phyloP scores from a whole-genome alignment of 2,329 filamentous ascomycete species.

The Cercospora berteroae region DNA sequence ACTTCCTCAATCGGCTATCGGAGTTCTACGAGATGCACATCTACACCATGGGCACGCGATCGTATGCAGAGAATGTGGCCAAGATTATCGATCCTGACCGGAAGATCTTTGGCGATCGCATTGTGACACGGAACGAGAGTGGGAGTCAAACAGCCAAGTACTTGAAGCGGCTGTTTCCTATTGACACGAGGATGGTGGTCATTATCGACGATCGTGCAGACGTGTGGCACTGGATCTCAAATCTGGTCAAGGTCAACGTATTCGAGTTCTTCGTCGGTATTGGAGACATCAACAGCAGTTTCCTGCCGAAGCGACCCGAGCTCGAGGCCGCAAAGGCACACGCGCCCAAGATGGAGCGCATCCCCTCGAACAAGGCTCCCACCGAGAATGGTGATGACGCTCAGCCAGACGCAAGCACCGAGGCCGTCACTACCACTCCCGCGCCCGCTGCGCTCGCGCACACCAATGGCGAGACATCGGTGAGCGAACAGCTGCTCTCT shows the following conservation, averaged over 20 bases:
- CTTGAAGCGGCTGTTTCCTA: slow-evolving; percentile 85
- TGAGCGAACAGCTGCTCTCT: slow-evolving; percentile 71
- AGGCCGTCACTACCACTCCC: slow-evolving; percentile 12
- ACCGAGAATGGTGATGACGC: slow-evolving; percentile 11
- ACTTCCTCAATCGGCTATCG: slow-evolving; percentile 76
- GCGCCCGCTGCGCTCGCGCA: slow-evolving; percentile 16
- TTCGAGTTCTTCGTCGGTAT: slow-evolving; percentile 99
- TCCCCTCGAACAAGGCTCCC: slow-evolving; percentile 18
- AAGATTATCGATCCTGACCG: slow-evolving; percentile 88
- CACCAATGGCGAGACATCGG: slow-evolving; percentile 51
- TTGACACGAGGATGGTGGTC: slow-evolving; percentile 98
- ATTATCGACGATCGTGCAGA: slow-evolving; percentile 97
- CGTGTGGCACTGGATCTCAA: slow-evolving; percentile 90
- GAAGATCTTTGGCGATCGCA: slow-evolving; percentile 87
- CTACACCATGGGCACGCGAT: slow-evolving; percentile 97
- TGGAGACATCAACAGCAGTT: slow-evolving; percentile 97
- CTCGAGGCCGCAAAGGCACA: slow-evolving; percentile 34
- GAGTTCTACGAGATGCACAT: slow-evolving; percentile 91
- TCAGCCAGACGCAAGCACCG: slow-evolving; percentile 3
- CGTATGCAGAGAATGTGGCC: slow-evolving; percentile 90
- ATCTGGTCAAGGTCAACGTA: slow-evolving; percentile 89
- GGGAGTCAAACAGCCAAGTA: slow-evolving; percentile 89
- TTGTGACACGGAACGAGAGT: slow-evolving; percentile 95
- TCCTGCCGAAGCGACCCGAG: slow-evolving; percentile 73
- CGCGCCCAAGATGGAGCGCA: slow-evolving; percentile 23